Base-by-base conservation (phyloP, 164 flowering plant genomes). In the Tinospora cordifolia region DNA sequence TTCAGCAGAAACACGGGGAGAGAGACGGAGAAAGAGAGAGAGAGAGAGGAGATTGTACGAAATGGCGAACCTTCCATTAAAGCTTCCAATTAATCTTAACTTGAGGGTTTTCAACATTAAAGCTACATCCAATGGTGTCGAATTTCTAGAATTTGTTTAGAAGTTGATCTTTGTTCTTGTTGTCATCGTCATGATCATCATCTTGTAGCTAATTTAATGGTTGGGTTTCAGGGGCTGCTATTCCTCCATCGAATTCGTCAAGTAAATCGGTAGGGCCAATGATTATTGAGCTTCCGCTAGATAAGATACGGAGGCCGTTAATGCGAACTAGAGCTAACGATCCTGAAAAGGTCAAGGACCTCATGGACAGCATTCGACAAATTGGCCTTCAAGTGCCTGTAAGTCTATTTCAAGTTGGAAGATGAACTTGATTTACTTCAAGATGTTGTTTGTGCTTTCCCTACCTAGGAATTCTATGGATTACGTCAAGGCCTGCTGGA, bases 381-480 rank as follows among this genome's bases (percentile, higher is more conserved):
- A 92, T 94, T 49, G 99, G 99, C 11, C 94, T 92, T 49, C 98
- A 89, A 88, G 97, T 84, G 8, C 97, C 98, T 2, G 98, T 92
- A 77, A 65, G 80, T 27, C 6, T 9, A 24, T 17, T 30, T 27
- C 6, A 9, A 24, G 19, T 30, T 63, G 27, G 13, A 34, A 15
- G 14, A 38, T 13, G 25, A 62, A 12, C 15, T 3, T 7, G 64
- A 62, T 9, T 22, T 17, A 11, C 14, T 62, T 30, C 15, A 12
- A 62, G 30, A 25, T 30, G 34, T 58, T 58, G 24, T 25, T 58
- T 25, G n/a, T 30, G 36, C n/a, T 30, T 30, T 2, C 36, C 36
- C 36, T 30, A 30, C 3, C 36, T 30, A 30, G 36, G 36, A 30
- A 30, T 30, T 30, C 36, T 30, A 30, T 30, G 36, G 36, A 30